Base-by-base conservation (phyloP, 768 basidiomycete species). In the Lactarius psammicola region DNA sequence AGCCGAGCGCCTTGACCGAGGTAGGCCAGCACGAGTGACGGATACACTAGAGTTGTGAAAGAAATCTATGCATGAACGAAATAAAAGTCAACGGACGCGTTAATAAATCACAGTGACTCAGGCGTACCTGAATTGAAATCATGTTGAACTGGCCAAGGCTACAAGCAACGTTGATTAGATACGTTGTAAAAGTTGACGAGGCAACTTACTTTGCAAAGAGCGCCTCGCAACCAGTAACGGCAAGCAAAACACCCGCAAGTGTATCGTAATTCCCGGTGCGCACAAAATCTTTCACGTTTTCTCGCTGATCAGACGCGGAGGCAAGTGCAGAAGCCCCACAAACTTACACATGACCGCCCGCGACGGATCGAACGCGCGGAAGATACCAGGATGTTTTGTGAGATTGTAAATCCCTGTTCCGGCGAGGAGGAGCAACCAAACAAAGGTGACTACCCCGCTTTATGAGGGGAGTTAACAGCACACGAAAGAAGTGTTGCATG, bases 1-100 rank as follows among this genome's bases (percentile, higher is more conserved):
- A 90, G 75, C 2, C 82, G 78, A 15, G 88, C 85, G 13, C 88
- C 88, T 74, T 90, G 88, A 1, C 88, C 89, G n/a, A 90, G 82
- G 71, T 90, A 90, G 9, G 85, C 84, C 0, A 90, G 78, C 1
- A 86, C 67, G 42, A 90, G 76, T 23, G 81, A 80, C 0, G 87
- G 87, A 70, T 87, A 89, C 1, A 84, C 85, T 56, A 86, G 76
- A 17, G 61, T 66, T 20, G 73, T 71, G 71, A 88, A 88, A 0
- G 84, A 85, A 26, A 85, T 72, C 80, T 84, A 54, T 31, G 60
- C 31, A 31, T 4, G 33, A 31, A 33, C 15, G 0, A 26, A 38
- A n/a, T n/a, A 15, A 31, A 6, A 13, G 18, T 51, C 23, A 51
- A 44, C 23, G 26, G 26, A 26, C 26, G n/a, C 2, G 18, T 4